Conservation (phyloP, 495 filamentous ascomycete species). For the Barbatosphaeria neglecta region DNA sequence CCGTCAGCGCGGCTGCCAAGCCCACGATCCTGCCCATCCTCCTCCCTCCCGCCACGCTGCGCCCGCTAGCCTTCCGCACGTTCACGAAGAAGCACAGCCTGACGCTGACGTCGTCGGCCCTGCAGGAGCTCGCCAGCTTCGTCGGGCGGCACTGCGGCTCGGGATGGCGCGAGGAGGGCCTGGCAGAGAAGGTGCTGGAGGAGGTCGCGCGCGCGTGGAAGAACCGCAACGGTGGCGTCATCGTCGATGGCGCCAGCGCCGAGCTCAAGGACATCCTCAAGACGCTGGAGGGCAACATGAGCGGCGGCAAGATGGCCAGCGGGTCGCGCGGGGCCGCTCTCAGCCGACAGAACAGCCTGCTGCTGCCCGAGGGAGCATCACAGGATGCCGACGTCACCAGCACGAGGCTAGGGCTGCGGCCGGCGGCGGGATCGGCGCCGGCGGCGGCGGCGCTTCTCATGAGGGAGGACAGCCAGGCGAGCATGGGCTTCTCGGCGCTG, state of each 20-base stretch:
- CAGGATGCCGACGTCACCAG: constrained; percentile 27
- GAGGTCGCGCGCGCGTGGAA: constrained; percentile 88
- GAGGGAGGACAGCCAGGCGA: constrained; percentile 48
- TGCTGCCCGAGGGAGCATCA: constrained; percentile 20
- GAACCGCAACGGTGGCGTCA: constrained; percentile 67
- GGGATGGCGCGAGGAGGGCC: constrained; percentile 89
- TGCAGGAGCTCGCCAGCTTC: constrained; percentile 74
- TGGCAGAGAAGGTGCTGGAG: constrained; percentile 85
- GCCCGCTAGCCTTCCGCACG: constrained; percentile 86
- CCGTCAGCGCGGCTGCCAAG: constrained; percentile 40
- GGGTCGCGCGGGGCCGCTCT: constrained; percentile 23
- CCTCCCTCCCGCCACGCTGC: constrained; percentile 73
- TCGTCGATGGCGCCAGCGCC: constrained; percentile 71
- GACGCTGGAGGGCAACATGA: constrained; percentile 72
- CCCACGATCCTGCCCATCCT: constrained; percentile 77
- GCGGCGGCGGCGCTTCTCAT: constrained; percentile 10
- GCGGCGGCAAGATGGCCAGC: constrained; percentile 54
- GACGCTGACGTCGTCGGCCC: constrained; percentile 77
- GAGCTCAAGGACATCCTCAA: constrained; percentile 72
- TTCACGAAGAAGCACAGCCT: constrained; percentile 97
- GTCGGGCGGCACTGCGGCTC: constrained; percentile 88
- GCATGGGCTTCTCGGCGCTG: constrained; percentile 50
- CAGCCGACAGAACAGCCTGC: constrained; percentile 50
- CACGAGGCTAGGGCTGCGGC: constrained; percentile 31
- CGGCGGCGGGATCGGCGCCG: constrained; percentile 16